Conservation (phyloP, 768 basidiomycete species). For the Boletus vinaceobasis region DNA sequence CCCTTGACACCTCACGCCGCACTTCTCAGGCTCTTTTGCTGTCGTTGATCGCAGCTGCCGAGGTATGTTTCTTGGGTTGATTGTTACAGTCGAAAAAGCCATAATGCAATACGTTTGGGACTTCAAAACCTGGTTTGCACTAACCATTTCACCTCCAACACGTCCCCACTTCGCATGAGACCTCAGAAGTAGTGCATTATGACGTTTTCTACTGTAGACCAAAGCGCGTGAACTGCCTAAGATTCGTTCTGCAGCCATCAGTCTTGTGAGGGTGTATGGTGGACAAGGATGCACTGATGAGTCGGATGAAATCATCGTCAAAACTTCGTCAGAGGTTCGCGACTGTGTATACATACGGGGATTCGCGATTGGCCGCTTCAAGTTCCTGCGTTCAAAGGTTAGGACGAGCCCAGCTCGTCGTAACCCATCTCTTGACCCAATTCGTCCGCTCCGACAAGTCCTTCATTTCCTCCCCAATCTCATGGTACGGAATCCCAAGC, state of each 20-base stretch:
- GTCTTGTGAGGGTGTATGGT: not conserved
- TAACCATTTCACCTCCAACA: slow-evolving; percentile 2
- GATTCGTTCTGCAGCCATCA: slow-evolving; percentile 5
- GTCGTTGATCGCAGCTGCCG: not conserved
- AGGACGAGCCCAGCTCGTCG: not conserved
- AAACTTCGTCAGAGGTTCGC: slow-evolving; percentile 1
- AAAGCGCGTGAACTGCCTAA: not conserved
- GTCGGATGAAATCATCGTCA: not conserved
- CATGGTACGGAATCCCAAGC: slow-evolving; percentile 42
- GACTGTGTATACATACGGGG: not conserved
- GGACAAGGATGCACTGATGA: too few species aligned
- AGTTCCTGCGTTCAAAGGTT: slow-evolving; percentile 3
- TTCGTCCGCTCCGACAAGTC: slow-evolving; percentile 30
- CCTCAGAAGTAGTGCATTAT: slow-evolving; percentile 26
- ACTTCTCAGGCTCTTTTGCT: not conserved
- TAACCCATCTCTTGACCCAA: slow-evolving; percentile 17
- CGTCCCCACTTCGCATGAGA: slow-evolving; percentile 5
- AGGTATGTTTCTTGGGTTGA: slow-evolving; percentile 17
- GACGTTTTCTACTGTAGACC: slow-evolving; percentile 23
- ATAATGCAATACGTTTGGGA: slow-evolving; percentile 28
- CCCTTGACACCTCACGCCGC: not conserved
- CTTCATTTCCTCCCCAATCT: slow-evolving; percentile 45
- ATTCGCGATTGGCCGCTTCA: not conserved
- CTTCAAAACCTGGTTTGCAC: slow-evolving; percentile 13
- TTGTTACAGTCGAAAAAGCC: slow-evolving; percentile 16